Evolutionary conservation across 2,329 filamentous ascomycete genomes (phyloP).

Genomic region (Ceratocystis cubensis): DNA sequence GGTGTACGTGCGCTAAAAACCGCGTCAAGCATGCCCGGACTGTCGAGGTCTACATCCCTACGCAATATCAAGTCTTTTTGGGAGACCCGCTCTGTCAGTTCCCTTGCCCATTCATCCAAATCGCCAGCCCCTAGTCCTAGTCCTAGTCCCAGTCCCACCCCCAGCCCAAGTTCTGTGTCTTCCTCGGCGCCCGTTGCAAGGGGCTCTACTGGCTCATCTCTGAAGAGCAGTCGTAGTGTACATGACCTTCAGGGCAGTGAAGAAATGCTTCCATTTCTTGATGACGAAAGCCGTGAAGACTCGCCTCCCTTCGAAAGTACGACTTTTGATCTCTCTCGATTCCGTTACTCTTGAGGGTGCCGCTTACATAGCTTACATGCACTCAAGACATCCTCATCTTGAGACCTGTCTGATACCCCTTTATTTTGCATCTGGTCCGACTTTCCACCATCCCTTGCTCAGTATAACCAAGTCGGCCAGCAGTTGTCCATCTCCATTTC

Average conservation of each 20-base stretch:
- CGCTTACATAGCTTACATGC: background rate
- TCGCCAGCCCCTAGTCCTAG: background rate
- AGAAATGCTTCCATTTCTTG: slow-evolving; percentile 43
- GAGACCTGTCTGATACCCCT: slow-evolving; percentile 2
- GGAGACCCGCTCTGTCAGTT: slow-evolving; percentile 10
- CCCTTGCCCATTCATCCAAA: background rate
- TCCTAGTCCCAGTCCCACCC: background rate
- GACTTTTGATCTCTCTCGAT: slow-evolving; percentile 15
- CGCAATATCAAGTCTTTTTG: slow-evolving; percentile 18
- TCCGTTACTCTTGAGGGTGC: slow-evolving; percentile 9
- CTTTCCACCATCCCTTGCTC: background rate
- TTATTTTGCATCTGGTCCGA: slow-evolving; percentile 11
- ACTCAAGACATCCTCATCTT: background rate
- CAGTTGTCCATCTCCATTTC: slow-evolving; percentile 1
- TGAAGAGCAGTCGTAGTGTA: slow-evolving; percentile 30
- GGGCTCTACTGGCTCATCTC: background rate
- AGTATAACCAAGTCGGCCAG: slow-evolving; percentile 2
- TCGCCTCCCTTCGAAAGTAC: slow-evolving; percentile 15
- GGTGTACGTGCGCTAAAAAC: slow-evolving; percentile 34
- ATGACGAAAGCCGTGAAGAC: slow-evolving; percentile 34
- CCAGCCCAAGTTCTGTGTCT: background rate
- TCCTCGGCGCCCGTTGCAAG: background rate
- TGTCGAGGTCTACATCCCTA: slow-evolving; percentile 12
- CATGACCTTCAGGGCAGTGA: slow-evolving; percentile 36
- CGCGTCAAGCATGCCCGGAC: slow-evolving; percentile 1